Percentiles rank a stretch among this genome's conserved stretches.
Conservation (phyloP, 768 basidiomycete genomes). For the Lentinula boryana region DNA sequence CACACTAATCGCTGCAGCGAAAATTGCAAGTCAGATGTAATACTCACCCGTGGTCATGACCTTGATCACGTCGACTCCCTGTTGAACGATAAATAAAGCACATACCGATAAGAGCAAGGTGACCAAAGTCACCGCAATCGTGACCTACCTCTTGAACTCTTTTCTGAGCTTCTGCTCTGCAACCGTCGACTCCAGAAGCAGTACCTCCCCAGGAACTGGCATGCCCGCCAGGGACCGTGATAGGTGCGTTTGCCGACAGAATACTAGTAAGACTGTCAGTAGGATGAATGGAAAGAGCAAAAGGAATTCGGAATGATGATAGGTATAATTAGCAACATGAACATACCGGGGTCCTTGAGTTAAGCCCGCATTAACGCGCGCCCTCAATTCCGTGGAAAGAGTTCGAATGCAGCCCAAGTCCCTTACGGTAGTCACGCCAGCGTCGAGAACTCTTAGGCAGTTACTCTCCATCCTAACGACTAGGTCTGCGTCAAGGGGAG, state of each 20-base stretch:
- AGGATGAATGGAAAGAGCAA: neutral
- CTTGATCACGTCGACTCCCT: conserved; percentile 9
- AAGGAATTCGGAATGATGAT: no score
- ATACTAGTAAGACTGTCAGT: neutral
- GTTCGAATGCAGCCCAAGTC: conserved; percentile 3
- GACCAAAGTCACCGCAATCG: neutral
- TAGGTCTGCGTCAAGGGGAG: neutral
- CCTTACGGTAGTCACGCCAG: conserved; percentile 2
- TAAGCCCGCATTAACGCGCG: neutral
- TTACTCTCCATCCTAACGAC: neutral
- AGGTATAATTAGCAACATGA: neutral
- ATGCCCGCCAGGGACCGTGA: conserved; percentile 5
- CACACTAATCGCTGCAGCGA: no score
- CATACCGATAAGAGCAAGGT: neutral
- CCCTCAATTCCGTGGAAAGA: neutral
- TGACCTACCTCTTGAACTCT: neutral
- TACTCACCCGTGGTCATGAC: conserved; percentile 6
- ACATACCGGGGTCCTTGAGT: conserved; percentile 3
- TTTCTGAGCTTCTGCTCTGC: neutral
- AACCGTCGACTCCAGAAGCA: neutral
- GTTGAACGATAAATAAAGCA: neutral
- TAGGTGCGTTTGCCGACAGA: conserved; percentile 2
- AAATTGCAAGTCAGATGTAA: neutral
- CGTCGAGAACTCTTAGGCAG: conserved; percentile 1
- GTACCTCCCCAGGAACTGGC: conserved; percentile 3